These are phyloP conservation scores for Vitis riparia DNA, from an alignment of 164 flowering plant genomes.

Conservation along the genomic window DNA sequence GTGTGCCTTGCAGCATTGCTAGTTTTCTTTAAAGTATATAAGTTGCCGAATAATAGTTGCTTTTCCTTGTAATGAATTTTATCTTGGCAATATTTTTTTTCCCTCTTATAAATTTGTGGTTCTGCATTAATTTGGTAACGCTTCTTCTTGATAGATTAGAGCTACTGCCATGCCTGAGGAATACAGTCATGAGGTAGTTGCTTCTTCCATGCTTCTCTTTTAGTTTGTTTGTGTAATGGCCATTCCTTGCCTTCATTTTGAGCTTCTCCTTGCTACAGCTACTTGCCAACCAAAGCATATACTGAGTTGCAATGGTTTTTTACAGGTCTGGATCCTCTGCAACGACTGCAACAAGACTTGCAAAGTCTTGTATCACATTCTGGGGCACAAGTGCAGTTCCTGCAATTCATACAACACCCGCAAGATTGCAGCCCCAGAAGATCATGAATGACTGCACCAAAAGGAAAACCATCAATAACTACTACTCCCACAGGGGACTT, in stretches of 20 bases:
- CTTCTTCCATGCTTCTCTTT: background rate
- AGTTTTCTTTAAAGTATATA: too few relatives aligned
- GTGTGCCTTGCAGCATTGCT: too few relatives aligned
- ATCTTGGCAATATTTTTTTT: background rate
- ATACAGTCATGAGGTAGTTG: constrained; percentile 29
- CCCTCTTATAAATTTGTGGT: background rate
- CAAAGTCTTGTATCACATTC: constrained; percentile 26
- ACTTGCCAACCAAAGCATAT: too few relatives aligned
- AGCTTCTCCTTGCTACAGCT: background rate
- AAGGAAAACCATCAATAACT: too few relatives aligned
- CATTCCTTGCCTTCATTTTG: too few relatives aligned
- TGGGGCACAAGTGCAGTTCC: constrained; percentile 35
- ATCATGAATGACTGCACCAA: too few relatives aligned
- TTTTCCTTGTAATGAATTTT: background rate
- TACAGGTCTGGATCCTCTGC: constrained; percentile 38
- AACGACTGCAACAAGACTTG: constrained; percentile 34
- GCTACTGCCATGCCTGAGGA: constrained; percentile 33
- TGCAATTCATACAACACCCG: constrained; percentile 41
- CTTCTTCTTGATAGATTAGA: constrained; percentile 24
- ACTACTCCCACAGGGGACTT: too few relatives aligned
- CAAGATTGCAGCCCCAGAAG: constrained; percentile 9
- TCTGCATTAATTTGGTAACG: background rate
- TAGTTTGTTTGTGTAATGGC: background rate
- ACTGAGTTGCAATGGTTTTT: background rate
- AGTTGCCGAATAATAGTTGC: background rate